Evolutionary conservation across 2,329 filamentous ascomycete genomes (phyloP).

Genomic region (Penicillium sp.): DNA sequence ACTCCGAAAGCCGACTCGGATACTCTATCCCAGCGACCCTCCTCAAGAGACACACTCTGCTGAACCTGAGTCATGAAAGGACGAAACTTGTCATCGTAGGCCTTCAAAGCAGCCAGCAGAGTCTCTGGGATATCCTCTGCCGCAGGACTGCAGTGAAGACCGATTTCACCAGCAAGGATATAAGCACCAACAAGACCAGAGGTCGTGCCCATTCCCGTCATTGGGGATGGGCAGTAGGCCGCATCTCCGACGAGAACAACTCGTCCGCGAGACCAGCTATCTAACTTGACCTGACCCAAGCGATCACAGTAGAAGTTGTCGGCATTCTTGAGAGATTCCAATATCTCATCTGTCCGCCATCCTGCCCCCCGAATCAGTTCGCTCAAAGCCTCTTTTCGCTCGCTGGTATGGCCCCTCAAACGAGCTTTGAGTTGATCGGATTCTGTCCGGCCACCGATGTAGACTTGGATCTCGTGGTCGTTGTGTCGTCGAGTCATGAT

Average conservation of each 20-base stretch:
- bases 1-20: slow-evolving; percentile 27
- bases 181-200: slow-evolving; percentile 49
- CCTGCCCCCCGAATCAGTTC: slow-evolving; percentile 47
- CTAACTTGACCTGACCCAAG: slow-evolving; percentile 49
- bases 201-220: slow-evolving; percentile 40
- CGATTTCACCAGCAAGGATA: slow-evolving; percentile 56
- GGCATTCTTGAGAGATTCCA: slow-evolving; percentile 44
- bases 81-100: slow-evolving; percentile 21
- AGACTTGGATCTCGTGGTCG: slow-evolving; percentile 41
- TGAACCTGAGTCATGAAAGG: slow-evolving; percentile 11
- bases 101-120: slow-evolving; percentile 8
- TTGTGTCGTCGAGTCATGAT: slow-evolving; percentile 48
- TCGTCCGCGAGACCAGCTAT: slow-evolving; percentile 49
- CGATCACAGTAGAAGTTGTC: slow-evolving; percentile 53
- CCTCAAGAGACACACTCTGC: not conserved
- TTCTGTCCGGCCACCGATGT: slow-evolving; percentile 34
- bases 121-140: slow-evolving; percentile 36
- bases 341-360: slow-evolving; percentile 49
- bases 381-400: slow-evolving; percentile 44
- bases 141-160: slow-evolving; percentile 26
- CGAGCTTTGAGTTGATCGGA: slow-evolving; percentile 30
- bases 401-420: slow-evolving; percentile 34
- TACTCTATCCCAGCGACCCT: slow-evolving; percentile 10
- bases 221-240: slow-evolving; percentile 34
- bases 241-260: slow-evolving; percentile 46